A percentile compares a stretch with the other conserved stretches of the same genome.
Conservation (phyloP, 2,329 filamentous ascomycete species). For the Trichoderma sp. region DNA sequence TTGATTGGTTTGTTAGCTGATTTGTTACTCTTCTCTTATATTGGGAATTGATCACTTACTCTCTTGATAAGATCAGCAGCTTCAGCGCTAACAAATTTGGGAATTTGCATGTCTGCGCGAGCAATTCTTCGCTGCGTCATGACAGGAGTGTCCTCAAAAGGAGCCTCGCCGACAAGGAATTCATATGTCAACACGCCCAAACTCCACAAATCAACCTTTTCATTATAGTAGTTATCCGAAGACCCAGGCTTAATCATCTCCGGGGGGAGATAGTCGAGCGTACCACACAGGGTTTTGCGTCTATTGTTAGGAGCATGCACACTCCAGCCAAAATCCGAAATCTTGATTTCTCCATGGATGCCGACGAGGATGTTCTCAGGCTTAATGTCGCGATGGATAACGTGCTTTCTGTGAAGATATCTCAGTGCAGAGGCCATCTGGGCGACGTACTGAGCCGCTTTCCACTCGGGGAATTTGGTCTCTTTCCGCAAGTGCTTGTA, state of each 20-base stretch:
- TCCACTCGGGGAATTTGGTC: conserved; percentile 68
- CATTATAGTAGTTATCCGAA: conserved; percentile 85
- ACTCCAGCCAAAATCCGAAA: conserved; percentile 98
- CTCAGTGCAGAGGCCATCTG: conserved; percentile 61
- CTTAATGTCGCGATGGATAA: conserved; percentile 59
- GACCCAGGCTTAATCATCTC: conserved; percentile 91
- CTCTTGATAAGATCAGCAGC: conserved; percentile 90
- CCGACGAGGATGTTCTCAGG: conserved; percentile 73
- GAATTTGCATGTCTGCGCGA: conserved; percentile 88
- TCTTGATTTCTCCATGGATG: conserved; percentile 97
- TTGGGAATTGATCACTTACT: conserved; percentile 57
- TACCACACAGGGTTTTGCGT: conserved; percentile 94
- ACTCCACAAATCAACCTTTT: conserved; percentile 97
- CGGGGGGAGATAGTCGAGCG: conserved; percentile 93
- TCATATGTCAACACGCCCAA: conserved; percentile 95
- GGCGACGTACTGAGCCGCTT: conserved; percentile 71
- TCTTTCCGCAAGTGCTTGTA: conserved; percentile 73
- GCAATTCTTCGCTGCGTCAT: conserved; percentile 94
- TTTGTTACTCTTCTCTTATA: background rate
- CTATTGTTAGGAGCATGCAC: conserved; percentile 96
- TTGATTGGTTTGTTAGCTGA: conserved; percentile 43
- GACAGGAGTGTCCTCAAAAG: conserved; percentile 92
- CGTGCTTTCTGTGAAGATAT: conserved; percentile 40
- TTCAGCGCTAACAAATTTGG: conserved; percentile 86
- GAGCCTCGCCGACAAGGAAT: conserved; percentile 93